Conservation (phyloP, 257 asterid genomes). For the Fraxinus cuspidata region DNA sequence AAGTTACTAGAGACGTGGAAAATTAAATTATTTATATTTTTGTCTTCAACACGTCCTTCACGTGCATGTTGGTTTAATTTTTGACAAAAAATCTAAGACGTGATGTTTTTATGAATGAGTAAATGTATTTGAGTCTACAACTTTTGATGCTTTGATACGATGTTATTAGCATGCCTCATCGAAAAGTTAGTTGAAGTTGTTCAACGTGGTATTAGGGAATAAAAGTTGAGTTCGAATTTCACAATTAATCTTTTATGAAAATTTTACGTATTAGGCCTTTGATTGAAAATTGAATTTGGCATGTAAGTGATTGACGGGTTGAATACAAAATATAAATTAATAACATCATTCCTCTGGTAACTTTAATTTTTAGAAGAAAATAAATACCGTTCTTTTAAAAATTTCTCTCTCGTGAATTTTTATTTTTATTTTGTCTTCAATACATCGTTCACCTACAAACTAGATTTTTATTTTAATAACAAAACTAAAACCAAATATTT, state of each 20-base stretch:
- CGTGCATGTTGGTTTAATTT: neutral
- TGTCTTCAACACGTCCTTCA: neutral
- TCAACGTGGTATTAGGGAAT: too few relatives aligned
- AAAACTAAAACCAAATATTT: too few relatives aligned
- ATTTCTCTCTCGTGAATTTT: neutral
- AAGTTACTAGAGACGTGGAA: neutral
- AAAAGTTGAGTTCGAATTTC: neutral
- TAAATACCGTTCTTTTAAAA: too few relatives aligned
- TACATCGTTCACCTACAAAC: neutral
- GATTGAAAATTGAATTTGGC: neutral
- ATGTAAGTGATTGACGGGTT: neutral
- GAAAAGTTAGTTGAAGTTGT: too few relatives aligned
- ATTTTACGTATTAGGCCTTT: neutral
- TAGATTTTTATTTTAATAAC: too few relatives aligned
- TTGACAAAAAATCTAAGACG: too few relatives aligned
- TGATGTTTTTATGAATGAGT: neutral
- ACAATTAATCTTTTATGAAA: neutral
- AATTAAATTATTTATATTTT: constrained; percentile 14
- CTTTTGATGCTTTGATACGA: neutral
- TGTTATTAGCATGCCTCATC: neutral
- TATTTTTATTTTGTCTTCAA: neutral
- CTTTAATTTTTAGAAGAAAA: too few relatives aligned
- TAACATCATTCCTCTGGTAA: neutral
- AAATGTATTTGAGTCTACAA: neutral
- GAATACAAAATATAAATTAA: neutral